Base-by-base conservation (phyloP, 169 alveolate species). In the Theileria equi region DNA sequence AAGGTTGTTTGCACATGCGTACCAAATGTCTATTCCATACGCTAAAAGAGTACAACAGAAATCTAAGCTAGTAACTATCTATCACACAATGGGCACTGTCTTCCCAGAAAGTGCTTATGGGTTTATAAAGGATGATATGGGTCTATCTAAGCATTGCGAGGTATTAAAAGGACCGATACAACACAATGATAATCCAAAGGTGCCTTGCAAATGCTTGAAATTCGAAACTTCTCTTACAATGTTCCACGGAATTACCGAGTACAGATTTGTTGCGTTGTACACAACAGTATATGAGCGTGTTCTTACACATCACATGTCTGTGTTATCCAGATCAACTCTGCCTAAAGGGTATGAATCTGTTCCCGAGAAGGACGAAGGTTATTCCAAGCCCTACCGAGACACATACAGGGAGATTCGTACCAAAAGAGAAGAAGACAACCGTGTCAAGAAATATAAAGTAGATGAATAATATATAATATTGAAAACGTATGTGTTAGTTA, bases 131-230 rank as follows among this genome's bases (percentile, higher is more conserved):
- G 65, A 74, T 59, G 71, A 63, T 5, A 74, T 74, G 79, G 43
- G 38, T 34, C 48, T 66, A 17, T 65, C 84, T 1, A 74, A 64
- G 64, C 84, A 74, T 26, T 55, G 57, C 31, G 84, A 74, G 41
- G 32, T 64, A 8, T 6, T 5, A 29, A 44, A 40, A 16, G 28
- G 55, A 28, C 23, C 38, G 41, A 70, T 35, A 40, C 44, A 62
- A 41, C 84, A 74, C 65, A 66, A 58, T 25, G 84, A 74, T 64
- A 64, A 65, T 59, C 84, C 84, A 16, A 74, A 63, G 52, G 69
- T 65, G 23, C 84, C 79, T 0, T 74, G 84, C 21, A 52, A 60
- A 40, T 74, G 84, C 72, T 58, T 45, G 36, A 72, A 61, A 40
- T 48, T 41, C 7, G 59, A 69, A 4, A 36, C 60, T 13, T 29